Base-by-base conservation (phyloP, 371 early-diverging fungal genomes). In the Parasitella parasitica region DNA sequence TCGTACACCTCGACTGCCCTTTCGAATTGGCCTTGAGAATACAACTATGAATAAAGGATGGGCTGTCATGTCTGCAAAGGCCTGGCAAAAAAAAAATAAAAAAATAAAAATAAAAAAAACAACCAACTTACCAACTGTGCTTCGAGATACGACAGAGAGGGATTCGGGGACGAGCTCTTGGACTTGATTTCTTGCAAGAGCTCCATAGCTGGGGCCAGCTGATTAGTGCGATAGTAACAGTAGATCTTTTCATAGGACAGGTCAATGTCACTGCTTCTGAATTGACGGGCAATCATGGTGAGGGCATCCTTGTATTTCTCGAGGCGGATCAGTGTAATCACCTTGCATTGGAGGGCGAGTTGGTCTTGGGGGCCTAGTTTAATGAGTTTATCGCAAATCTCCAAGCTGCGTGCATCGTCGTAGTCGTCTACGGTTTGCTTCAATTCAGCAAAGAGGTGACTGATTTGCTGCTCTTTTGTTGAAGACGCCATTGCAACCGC, bases 181-280 rank as follows among this genome's bases (percentile, higher is more conserved):
- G 68, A 57, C 41, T 66, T 66, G 50, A 72, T 46, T 24, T 70
- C 68, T 27, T 71, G 59, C 48, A 90, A 75, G 26, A 87, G 55
- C 6, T 70, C 75, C 52, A 86, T 64, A 18, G 86, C 85, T 3
- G 87, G 89, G 8, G 66, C 50, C 43, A 87, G 73, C 49, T 83
- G 80, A 59, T 88, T 84, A 57, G 84, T 76, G 5, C 91, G 81
- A 70, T 93, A 93, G 34, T 88, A 84, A 62, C 89, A 89, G 58
- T 91, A 93, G 4, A 90, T 87, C 38, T 81, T 76, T 68, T 90
- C 91, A 69, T 82, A 86, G 11, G 70, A 60, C 8, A 86, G 69
- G 48, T 82, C 81, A 48, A 78, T 71, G 5, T 77, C 72, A 32
- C 35, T 61, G 37, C 68, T 70, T 43, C 68, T 64, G 63, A 82